Conservation (phyloP, 495 filamentous ascomycete genomes). For the Parmelia sp. region DNA sequence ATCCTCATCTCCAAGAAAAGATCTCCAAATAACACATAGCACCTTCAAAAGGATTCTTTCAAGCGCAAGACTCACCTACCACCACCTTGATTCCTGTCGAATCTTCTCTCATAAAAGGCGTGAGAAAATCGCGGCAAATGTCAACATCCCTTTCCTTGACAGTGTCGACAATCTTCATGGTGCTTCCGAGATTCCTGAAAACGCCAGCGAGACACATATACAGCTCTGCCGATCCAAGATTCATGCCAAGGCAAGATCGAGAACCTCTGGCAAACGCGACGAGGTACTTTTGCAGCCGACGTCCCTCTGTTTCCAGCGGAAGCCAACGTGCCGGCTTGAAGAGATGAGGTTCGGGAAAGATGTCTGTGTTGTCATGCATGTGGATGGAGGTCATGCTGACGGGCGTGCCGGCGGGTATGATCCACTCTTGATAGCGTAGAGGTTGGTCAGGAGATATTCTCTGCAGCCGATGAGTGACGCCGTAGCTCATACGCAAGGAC, state of each 20-base stretch:
- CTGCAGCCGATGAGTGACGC: constrained; percentile 32
- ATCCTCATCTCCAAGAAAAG: too few species aligned
- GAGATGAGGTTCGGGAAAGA: constrained; percentile 20
- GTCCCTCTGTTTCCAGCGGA: constrained; percentile 24
- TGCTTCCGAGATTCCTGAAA: background rate
- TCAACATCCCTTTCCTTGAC: background rate
- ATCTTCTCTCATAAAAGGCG: background rate
- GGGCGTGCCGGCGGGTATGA: background rate
- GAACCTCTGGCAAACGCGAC: constrained; percentile 13
- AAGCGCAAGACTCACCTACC: background rate
- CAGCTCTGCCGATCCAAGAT: background rate
- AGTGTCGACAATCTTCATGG: background rate
- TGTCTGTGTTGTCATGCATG: constrained; percentile 16
- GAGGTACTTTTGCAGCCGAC: constrained; percentile 18
- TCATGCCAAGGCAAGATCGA: background rate
- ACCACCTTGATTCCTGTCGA: background rate
- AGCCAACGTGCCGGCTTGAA: constrained; percentile 27
- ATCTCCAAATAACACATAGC: background rate
- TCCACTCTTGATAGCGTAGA: constrained; percentile 25
- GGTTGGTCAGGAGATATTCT: constrained; percentile 35
- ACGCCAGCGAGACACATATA: background rate
- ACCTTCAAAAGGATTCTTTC: background rate
- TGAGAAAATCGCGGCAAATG: background rate
- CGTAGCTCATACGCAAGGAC: constrained; percentile 21
- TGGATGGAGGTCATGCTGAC: background rate